Evolutionary conservation across 2,329 filamentous ascomycete species (phyloP).

Genomic region (Curvularia sp.): DNA sequence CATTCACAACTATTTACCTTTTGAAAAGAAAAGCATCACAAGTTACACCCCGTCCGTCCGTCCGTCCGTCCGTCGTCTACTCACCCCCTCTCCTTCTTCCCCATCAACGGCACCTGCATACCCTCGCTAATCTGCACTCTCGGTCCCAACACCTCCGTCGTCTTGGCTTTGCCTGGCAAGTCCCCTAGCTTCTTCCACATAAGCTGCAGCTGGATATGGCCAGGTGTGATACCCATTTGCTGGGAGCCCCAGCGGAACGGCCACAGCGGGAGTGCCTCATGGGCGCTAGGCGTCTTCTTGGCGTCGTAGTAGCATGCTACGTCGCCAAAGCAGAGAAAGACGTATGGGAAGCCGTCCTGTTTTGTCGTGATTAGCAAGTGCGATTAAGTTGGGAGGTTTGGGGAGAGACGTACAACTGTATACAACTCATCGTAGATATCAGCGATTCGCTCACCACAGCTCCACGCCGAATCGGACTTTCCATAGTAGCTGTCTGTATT

Average conservation of each 20-base stretch:
- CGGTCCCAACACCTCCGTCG: constrained; percentile 24
- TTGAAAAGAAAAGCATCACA: background rate
- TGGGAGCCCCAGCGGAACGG: constrained; percentile 44
- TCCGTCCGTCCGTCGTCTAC: background rate
- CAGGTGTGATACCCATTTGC: constrained; percentile 45
- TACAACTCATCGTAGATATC: constrained; percentile 41
- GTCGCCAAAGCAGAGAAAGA: constrained; percentile 46
- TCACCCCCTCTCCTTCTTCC: constrained; percentile 14
- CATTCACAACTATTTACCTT: background rate
- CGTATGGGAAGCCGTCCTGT: constrained; percentile 39
- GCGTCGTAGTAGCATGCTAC: constrained; percentile 45
- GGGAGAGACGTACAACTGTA: constrained; percentile 37
- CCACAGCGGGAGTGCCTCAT: constrained; percentile 36
- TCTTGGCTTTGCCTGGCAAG: constrained; percentile 27
- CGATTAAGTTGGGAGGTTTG: background rate
- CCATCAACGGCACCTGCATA: constrained; percentile 33
- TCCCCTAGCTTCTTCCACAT: constrained; percentile 41
- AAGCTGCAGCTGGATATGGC: constrained; percentile 40
- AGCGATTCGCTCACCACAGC: constrained; percentile 27
- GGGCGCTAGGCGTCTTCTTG: constrained; percentile 28
- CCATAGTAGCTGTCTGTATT: constrained; percentile 45
- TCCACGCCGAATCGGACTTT: constrained; percentile 36
- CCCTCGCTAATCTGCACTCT: constrained; percentile 27
- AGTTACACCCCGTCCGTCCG: background rate
- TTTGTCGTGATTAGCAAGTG: background rate